Evolutionary conservation across 192 early-diverging fungal genomes (phyloP).

Genomic region (Coemansia sp.): DNA sequence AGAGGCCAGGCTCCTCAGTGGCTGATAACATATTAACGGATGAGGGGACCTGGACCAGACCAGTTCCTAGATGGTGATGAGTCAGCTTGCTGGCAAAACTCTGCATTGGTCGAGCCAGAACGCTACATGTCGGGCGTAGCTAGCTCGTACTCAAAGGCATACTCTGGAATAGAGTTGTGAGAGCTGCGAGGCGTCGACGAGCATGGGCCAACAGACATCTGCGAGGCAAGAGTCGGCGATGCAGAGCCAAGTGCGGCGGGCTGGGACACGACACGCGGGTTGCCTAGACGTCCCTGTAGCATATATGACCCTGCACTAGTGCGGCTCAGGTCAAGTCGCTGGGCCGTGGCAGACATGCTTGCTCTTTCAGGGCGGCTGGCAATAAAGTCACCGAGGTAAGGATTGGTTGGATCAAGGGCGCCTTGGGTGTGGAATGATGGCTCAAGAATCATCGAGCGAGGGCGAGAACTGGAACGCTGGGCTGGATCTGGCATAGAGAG

Average conservation of each 20-base stretch:
- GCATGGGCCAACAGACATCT: conserved; percentile 20
- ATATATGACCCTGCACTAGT: neutral
- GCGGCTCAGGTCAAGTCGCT: conserved; percentile 24
- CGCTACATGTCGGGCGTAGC: neutral
- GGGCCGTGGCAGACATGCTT: conserved; percentile 11
- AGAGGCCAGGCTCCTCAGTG: neutral
- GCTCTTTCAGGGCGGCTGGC: conserved; percentile 17
- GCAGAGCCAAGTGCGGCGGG: conserved; percentile 8
- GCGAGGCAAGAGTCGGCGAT: conserved; percentile 12
- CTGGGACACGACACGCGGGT: conserved; percentile 24
- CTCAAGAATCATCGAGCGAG: conserved; percentile 40
- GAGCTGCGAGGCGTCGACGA: conserved; percentile 10
- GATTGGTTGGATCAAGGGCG: conserved; percentile 40
- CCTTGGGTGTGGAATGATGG: neutral
- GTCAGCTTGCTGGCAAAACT: neutral
- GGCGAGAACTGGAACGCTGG: conserved; percentile 7
- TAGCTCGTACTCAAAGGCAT: conserved; percentile 6
- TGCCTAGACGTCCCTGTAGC: conserved; percentile 8
- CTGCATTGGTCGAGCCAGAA: neutral
- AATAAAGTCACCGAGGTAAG: conserved; percentile 45
- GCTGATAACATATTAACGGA: neutral
- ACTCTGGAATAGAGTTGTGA: conserved; percentile 22
- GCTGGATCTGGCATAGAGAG: conserved; percentile 38
- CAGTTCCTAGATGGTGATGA: neutral
- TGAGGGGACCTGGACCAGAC: neutral